Evolutionary conservation across 2,329 filamentous ascomycete species (phyloP), one percentile per base, ranked within the genome.

Genomic region (Cercospora berteroae): DNA sequence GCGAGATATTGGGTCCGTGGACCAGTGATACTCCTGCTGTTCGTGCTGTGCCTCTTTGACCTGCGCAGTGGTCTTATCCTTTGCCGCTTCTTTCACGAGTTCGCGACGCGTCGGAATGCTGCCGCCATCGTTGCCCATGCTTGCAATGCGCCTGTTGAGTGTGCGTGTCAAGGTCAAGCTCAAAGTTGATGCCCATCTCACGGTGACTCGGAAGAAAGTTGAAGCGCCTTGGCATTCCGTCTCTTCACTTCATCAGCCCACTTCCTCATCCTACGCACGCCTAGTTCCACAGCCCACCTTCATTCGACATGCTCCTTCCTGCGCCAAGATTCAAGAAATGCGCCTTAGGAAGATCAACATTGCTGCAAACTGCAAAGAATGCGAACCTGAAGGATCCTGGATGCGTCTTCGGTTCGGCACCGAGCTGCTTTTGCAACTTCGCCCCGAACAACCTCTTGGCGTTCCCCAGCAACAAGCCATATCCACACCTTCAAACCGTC

Each of bases 81-180:
- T 91, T 50, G 94, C 93, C 29, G 94, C 93, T 80, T 94, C 90
- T 81, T 96, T 96, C 79, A 99, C 95, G 56, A 99, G 91, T 80
- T 99, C 96, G 76, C 93, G 91, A 33, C 96, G 92, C 70, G 91
- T 98, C 5, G 95, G 95, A 73, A 99, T 99, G 73, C 92, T 88
- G 71, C 95, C 95, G 74, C 95, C 95, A 79, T 99, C 95, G 82
- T 99, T 99, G 78, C 95, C 95, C 95, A 99, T 97, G 56, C 18
- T 63, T 25, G 61, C 29, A 20, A 50, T 33, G 27, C 29, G 29
- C 39, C 13, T 16, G 25, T 18, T 16, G 13, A 36, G 18, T n/a
- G 29, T 52, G 42, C 13, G 13, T 20, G 25, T 31, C 4, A n/a
- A 52, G 60, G 39, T 58, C 55, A 36, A 33, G 55, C 10, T 52